Evolutionary conservation across 1,139 yeast species (phyloP).

Genomic region (Saccharomyces uvarum): DNA sequence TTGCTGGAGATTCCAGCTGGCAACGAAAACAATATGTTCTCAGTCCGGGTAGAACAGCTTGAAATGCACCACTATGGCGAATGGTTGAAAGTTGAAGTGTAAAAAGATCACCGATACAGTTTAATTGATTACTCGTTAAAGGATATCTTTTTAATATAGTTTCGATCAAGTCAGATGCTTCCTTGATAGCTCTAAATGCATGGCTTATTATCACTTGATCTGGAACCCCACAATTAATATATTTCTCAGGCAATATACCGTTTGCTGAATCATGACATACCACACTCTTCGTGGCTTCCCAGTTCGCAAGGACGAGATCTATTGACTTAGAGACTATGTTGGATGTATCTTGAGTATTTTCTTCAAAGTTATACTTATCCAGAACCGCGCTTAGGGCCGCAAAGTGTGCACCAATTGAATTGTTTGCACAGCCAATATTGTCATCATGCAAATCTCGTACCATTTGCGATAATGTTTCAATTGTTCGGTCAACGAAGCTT

Average conservation of each 20-base stretch:
- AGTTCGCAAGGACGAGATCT: conserved; percentile 34
- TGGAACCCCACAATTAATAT: conserved; percentile 37
- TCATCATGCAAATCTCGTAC: neutral
- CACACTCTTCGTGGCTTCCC: conserved; percentile 50
- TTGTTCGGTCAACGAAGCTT: neutral
- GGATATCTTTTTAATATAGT: conserved; percentile 32
- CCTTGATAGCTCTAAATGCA: conserved; percentile 82
- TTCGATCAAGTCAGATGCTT: conserved; percentile 52
- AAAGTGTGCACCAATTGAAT: conserved; percentile 61
- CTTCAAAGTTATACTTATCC: conserved; percentile 26
- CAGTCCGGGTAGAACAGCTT: conserved; percentile 78
- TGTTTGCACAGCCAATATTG: neutral
- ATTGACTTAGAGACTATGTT: conserved; percentile 16
- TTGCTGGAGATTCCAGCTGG: conserved; percentile 30
- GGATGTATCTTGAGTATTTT: conserved; percentile 6
- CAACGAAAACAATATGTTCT: conserved; percentile 54
- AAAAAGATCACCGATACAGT: conserved; percentile 46
- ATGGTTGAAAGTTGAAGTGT: conserved; percentile 63
- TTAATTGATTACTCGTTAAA: conserved; percentile 24
- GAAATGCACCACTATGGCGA: conserved; percentile 86
- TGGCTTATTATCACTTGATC: conserved; percentile 56
- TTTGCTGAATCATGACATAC: conserved; percentile 64
- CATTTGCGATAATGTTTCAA: neutral
- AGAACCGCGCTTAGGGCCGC: conserved; percentile 50
- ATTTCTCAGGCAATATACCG: conserved; percentile 46